Evolutionary conservation across 1,284 basidiomycete species (phyloP).

Genomic region (Cutaneotrichosporon arboriforme): DNA sequence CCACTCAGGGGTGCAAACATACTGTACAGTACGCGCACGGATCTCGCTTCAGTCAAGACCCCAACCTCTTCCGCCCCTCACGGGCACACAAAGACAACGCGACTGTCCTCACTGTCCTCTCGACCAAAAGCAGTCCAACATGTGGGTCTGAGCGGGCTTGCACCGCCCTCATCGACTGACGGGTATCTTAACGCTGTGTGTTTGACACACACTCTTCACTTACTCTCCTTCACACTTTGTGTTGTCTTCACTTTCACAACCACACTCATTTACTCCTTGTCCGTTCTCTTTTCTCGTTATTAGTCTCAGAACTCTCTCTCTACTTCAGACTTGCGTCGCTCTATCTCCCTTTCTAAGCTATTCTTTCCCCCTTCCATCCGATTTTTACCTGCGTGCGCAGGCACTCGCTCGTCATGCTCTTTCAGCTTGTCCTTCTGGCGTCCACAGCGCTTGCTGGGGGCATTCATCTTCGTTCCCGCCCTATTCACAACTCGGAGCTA

Average conservation of each 20-base stretch:
- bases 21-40: no score
- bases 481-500: conserved; percentile 19
- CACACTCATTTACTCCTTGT: neutral
- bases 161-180: no score
- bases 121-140: no score
- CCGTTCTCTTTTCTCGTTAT: neutral
- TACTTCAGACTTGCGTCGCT: neutral
- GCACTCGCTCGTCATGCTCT: conserved; percentile 8
- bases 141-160: no score
- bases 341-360: neutral
- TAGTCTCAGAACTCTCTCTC: neutral
- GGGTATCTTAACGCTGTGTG: no score
- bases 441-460: neutral
- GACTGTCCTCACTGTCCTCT: no score
- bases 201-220: no score
- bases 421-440: conserved; percentile 6
- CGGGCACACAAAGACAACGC: no score
- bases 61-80: no score
- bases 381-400: neutral
- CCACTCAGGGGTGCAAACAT: no score
- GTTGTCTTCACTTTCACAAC: neutral
- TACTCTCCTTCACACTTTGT: no score
- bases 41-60: no score
- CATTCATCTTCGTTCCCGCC: neutral
- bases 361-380: neutral